Percentiles rank a stretch among this genome's conserved stretches.
These are phyloP conservation scores for Clitoria ternatea DNA, from an alignment of 306 rosid genomes.

Conservation along the genomic window DNA sequence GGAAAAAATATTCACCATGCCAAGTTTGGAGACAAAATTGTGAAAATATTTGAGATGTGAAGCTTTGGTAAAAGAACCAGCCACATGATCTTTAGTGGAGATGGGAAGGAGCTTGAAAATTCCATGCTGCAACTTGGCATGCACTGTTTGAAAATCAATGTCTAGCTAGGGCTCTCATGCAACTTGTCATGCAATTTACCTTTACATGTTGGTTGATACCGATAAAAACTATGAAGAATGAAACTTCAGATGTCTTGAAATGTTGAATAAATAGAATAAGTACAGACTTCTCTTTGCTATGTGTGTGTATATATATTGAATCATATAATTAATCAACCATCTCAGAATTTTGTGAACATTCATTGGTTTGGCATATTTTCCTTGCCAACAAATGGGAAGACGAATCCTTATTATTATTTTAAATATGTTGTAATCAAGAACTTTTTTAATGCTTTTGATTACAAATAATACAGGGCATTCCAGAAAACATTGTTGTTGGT, in stretches of 20 bases:
- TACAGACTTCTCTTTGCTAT: neutral
- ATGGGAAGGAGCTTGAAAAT: too few species aligned
- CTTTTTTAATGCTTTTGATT: conserved; percentile 10
- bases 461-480: conserved; percentile 53
- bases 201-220: neutral
- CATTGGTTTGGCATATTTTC: conserved; percentile 9
- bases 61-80: too few species aligned
- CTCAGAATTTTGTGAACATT: neutral
- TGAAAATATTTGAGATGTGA: too few species aligned
- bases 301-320: neutral
- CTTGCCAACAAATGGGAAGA: neutral
- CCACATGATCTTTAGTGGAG: too few species aligned
- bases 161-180: neutral
- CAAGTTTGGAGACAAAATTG: too few species aligned
- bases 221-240: neutral
- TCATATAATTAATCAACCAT: neutral
- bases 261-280: neutral
- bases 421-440: conserved; percentile 9
- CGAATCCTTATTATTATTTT: neutral
- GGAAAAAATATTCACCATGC: too few species aligned
- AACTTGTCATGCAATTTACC: neutral
- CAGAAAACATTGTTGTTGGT: conserved; percentile 67
- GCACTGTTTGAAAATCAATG: too few species aligned
- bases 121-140: too few species aligned
- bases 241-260: too few species aligned